Evolutionary conservation across 768 basidiomycete species (phyloP), one percentile per base, ranked within the genome.

Genomic region (Mycena indigotica): DNA sequence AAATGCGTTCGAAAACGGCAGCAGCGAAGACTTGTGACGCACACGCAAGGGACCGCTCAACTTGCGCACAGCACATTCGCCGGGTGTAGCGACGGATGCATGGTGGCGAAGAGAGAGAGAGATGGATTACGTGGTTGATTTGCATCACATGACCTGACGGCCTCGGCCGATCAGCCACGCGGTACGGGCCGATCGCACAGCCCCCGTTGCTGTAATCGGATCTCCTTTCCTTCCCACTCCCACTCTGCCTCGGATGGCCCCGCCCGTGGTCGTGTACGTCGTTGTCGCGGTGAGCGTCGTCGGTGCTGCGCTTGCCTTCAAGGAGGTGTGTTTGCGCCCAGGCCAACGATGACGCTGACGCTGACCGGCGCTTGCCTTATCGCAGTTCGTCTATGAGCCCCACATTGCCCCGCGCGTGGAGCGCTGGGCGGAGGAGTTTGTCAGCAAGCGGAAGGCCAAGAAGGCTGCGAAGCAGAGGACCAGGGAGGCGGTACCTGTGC

Each of bases 341-440:
- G 56, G 30, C n/a, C 25, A n/a, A 49, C 32, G 44, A 45, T 58
- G 65, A 62, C 53, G 41, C 67, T 62, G 54, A 66, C 66, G 57
- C 65, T 56, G 48, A 38, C 39, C 21, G 50, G 39, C 32, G 32
- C 8, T 8, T 35, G 30, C 54, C 56, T 52, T 58, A 52, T 52
- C 46, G 23, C 5, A 89, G 87, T 84, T 84, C 54, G 80, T 89
- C 26, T 88, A 87, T 56, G 86, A 86, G 60, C 87, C 87, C 10
- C 86, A 87, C 57, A 78, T 89, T 56, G 85, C 85, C 19, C 87
- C 86, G 0, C 77, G 73, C 40, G 44, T 89, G 26, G 86, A 85
- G 64, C 73, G 69, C 60, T 78, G 77, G 78, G 75, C 72, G 4
- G 73, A 72, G 53, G 73, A 77, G 51, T 77, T 72, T 52, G 50